Evolutionary conservation across 1,284 basidiomycete genomes (phyloP), one percentile per base, ranked within the genome.

Genomic region (Puccinia triticina): DNA sequence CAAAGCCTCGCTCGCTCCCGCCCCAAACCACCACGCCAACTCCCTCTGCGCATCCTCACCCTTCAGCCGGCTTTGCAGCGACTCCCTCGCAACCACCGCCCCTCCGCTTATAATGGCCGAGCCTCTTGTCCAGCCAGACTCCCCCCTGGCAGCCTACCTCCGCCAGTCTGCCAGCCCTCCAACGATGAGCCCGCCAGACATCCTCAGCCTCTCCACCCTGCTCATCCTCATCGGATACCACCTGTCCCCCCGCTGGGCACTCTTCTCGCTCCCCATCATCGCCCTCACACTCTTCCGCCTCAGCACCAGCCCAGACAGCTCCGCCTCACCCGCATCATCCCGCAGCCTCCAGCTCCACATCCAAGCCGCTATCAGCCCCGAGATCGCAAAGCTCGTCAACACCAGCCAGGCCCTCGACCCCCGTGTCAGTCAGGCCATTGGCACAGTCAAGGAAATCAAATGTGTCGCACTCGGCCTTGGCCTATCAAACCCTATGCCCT

Each of bases 371-470:
- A 34, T 81, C 37, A 43, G 73, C 12, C 78, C 78, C 26, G 37
- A 55, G 16, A 57, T 57, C 37, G 53, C 50, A 8, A 1, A 73
- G 46, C 55, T 81, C 5, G 57, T 81, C 50, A 46, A 67, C n/a
- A 81, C 59, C 26, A 26, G 29, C 48, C 78, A 81, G 73, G 32
- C 69, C 8, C 43, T 81, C 11, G 78, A 81, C 32, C n/a, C 64
- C 7, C 46, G 78, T 3, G 46, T 81, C 69, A 81, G 78, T 73
- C 67, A 69, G 2, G 78, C 78, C 18, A 73, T 81, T 14, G 78
- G 78, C n/a, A 69, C 78, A n/a, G 57, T 81, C 8, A 81, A 72
- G 37, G 78, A 81, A 61, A 61, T 81, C 48, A 69, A 81, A 81
- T 81, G 78, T 48, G 78, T 81, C 34, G 78, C 78, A 21, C 55